phyloP scores from a whole-genome alignment of 208 protist species.

The Naegleria lovaniensis region DNA sequence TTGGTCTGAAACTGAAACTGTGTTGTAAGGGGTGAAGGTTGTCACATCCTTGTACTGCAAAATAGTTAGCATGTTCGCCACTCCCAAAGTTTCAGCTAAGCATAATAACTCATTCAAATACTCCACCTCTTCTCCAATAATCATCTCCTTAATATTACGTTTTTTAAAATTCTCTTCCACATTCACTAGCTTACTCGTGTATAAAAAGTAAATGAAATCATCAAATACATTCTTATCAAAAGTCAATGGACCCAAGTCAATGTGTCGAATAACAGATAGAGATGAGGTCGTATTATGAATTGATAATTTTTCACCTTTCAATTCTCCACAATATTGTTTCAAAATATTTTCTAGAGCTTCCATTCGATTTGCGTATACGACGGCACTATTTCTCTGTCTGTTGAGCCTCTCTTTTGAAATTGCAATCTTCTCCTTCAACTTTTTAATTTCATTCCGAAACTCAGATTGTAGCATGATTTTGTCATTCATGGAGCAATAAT shows the following conservation, averaged over 20 bases:
- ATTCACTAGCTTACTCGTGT: background rate
- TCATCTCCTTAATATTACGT: background rate
- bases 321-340: background rate
- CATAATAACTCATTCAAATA: background rate
- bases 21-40: too few species aligned
- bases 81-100: too few species aligned
- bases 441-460: background rate
- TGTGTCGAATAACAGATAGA: background rate
- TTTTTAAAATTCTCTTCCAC: background rate
- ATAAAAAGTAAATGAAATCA: background rate
- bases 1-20: too few species aligned
- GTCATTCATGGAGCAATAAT: background rate
- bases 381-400: background rate
- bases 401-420: background rate
- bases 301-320: background rate
- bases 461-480: background rate
- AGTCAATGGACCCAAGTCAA: background rate
- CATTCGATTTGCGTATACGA: background rate
- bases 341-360: background rate
- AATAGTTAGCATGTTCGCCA: too few species aligned
- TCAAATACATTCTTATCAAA: background rate
- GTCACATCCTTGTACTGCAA: too few species aligned
- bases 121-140: background rate
- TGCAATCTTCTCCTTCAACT: background rate
- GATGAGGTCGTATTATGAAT: too few species aligned